Evolutionary conservation across 192 early-diverging fungal species (phyloP), one percentile per base, ranked within the genome.

Genomic region (Coemansia sp.): DNA sequence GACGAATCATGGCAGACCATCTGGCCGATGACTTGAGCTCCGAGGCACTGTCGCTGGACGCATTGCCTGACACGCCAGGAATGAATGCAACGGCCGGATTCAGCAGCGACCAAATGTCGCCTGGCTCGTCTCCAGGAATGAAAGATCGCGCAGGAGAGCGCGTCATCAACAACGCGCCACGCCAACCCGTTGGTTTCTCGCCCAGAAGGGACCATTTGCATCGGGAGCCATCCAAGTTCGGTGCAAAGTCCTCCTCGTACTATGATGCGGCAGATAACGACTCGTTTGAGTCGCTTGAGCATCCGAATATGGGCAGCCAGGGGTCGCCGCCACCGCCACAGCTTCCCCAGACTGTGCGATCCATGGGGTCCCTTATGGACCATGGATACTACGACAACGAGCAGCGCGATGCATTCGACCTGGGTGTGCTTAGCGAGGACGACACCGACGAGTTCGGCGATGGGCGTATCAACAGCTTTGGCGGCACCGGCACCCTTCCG

Each of bases 231-330:
- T 30, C 26, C 15, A 56, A 30, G 15, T 28, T 29, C 15, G 26
- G 18, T 18, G 29, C 53, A 18, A 30, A 3, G 30, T 7, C 12
- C 15, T 23, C 13, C 15, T 23, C 13, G 20, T 35, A 35, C 35
- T 25, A 26, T n/a, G 37, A 40, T 12, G 46, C 3, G 6, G 12
- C 21, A 21, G 63, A 53, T 16, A 64, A 43, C 8, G 56, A n/a
- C 29, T 81, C 72, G 56, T 21, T 49, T 1, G 72, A 72, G 59
- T 75, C 78, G 39, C 68, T 75, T 31, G 78, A 81, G 25, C 78
- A 81, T 23, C 78, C 72, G 16, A 81, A 81, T 30, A 57, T 81
- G 61, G 78, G 72, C 37, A 81, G 78, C 63, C 77, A 80, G 69
- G 64, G 61, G 26, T 59, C 68, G 39, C 30, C n/a, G 26, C 52